Evolutionary conservation across 2,329 filamentous ascomycete genomes (phyloP), one percentile per base, ranked within the genome.

Genomic region (Sclerotinia spermophila): DNA sequence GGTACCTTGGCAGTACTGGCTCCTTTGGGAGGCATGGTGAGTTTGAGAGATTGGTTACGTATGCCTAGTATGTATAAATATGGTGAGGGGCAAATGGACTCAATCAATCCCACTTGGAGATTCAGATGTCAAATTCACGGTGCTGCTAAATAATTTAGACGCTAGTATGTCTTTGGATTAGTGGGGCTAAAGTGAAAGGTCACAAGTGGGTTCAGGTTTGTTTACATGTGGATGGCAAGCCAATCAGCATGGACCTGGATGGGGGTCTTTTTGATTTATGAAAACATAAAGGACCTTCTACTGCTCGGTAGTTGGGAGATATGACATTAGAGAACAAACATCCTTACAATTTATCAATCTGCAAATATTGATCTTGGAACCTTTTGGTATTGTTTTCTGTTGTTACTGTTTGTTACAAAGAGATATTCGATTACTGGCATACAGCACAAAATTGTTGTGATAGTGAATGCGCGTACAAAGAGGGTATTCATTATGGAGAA

Each of bases 1-100:
- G 79, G 77, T 62, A 76, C 72, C 67, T 78, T 71, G 48, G 76
- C 76, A 6, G 79, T 79, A 13, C 73, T 69, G 69, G 74, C 67
- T 66, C 76, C 76, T 73, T 80, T 81, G 33, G 79, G 78, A 27
- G 80, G 77, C 80, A 81, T 75, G 35, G 24, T 60, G 33, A 33
- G 30, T 53, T 51, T 35, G 44, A 19, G 30, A 45, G 42, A 48
- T 30, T 60, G 53, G 35, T 59, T 38, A 11, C 40, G 44, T 27
- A 38, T n/a, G 30, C 8, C 19, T 11, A 45, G 33, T 35, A 27
- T 66, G 30, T 40, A 30, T 7, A n/a, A 17, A 11, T 30, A 53
- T n/a, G 4, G 48, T 42, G 64, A 55, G 33, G 38, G 53, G 65
- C 40, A 48, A 65, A 51, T n/a, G 5, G 17, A 35, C 17, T 60